Evolutionary conservation across 306 rosid genomes (phyloP).

Genomic region (Alnus rubra): DNA sequence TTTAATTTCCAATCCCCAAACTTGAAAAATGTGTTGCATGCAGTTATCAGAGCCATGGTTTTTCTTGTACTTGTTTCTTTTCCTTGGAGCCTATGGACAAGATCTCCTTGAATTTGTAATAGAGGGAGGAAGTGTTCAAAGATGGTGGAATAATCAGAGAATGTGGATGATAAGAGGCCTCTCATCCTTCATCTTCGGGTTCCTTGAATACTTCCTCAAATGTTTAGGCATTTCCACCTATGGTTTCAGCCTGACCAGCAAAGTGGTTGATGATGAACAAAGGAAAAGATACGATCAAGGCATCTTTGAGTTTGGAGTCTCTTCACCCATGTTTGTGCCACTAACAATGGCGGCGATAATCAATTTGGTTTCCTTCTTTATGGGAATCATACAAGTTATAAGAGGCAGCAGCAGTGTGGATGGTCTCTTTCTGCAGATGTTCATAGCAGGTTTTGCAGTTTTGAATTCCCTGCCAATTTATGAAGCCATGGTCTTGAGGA

Average conservation of each 20-base stretch:
- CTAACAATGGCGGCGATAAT: slow-evolving; percentile 31
- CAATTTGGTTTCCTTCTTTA: slow-evolving; percentile 32
- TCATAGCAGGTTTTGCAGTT: slow-evolving; percentile 31
- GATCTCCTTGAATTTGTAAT: slow-evolving; percentile 33
- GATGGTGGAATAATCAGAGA: slow-evolving; percentile 58
- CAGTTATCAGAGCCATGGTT: slow-evolving; percentile 41
- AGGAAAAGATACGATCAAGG: slow-evolving; percentile 47
- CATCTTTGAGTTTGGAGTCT: slow-evolving; percentile 37
- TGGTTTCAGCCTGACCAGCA: slow-evolving; percentile 42
- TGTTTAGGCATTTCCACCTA: slow-evolving; percentile 26
- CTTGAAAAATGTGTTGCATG: not conserved
- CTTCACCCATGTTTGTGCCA: slow-evolving; percentile 40
- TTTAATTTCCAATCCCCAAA: not conserved
- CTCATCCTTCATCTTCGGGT: slow-evolving; percentile 31
- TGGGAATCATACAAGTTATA: slow-evolving; percentile 14
- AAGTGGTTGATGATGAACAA: slow-evolving; percentile 36
- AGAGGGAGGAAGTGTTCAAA: slow-evolving; percentile 30
- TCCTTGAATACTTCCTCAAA: slow-evolving; percentile 16
- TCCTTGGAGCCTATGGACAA: slow-evolving; percentile 41
- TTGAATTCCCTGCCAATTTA: slow-evolving; percentile 37
- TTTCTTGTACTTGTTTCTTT: slow-evolving; percentile 32
- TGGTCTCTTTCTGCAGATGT: slow-evolving; percentile 25
- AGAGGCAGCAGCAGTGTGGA: slow-evolving; percentile 14
- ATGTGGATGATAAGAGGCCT: slow-evolving; percentile 45
- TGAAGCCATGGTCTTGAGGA: slow-evolving; percentile 33